Percentiles rank a stretch among this genome's conserved stretches.
These are phyloP conservation scores for Nannochloris sp. DNA, from an alignment of 139 green algal species.

Conservation along the genomic window DNA sequence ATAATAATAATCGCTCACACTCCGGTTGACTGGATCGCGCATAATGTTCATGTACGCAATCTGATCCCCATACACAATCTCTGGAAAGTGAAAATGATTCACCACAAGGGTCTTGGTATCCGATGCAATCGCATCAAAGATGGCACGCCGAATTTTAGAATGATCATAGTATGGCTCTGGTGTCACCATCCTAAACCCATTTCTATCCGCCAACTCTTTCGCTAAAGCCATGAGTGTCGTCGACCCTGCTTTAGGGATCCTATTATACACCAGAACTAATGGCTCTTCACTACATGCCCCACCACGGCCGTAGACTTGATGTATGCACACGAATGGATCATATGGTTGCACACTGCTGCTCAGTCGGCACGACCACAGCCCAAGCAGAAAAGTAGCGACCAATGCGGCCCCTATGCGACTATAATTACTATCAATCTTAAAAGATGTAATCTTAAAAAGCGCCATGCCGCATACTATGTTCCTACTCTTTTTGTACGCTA, in stretches of 20 bases:
- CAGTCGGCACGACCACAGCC: neutral
- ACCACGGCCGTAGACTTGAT: neutral
- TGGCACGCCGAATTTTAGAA: neutral
- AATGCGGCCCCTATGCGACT: neutral
- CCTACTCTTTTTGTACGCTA: too few relatives aligned
- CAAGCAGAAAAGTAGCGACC: neutral
- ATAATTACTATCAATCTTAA: neutral
- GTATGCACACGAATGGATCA: neutral
- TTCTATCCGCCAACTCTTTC: neutral
- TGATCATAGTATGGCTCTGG: neutral
- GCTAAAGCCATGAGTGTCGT: slow-evolving; percentile 2
- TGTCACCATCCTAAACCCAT: neutral
- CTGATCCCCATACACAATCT: neutral
- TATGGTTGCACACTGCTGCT: neutral
- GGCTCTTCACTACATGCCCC: neutral
- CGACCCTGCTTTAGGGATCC: slow-evolving; percentile 10
- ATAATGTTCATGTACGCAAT: slow-evolving; percentile 12
- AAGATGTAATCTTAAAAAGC: neutral
- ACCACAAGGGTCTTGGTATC: neutral
- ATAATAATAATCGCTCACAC: neutral
- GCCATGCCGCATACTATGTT: too few relatives aligned
- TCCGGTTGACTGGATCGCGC: slow-evolving; percentile 5
- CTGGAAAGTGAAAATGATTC: slow-evolving; percentile 13
- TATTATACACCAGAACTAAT: slow-evolving; percentile 8
- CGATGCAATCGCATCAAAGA: slow-evolving; percentile 1